Evolutionary conservation across 148 eudicot genomes (phyloP).

Genomic region (Rhododendron molle): DNA sequence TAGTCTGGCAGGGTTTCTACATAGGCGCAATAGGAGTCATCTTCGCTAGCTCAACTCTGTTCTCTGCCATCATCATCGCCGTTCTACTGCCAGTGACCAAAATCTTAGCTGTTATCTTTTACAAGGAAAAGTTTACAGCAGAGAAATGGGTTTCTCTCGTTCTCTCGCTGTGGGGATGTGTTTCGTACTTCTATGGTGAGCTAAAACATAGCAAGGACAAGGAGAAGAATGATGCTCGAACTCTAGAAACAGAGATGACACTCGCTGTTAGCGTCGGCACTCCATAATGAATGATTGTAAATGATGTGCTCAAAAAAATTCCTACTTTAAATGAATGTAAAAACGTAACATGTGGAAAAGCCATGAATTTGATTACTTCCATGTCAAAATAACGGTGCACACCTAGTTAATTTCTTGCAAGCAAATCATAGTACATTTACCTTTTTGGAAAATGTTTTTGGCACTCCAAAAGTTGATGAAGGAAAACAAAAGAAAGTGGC

Average conservation of each 20-base stretch:
- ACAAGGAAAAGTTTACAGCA: conserved; percentile 38
- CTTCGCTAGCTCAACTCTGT: conserved; percentile 38
- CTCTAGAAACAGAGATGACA: background rate
- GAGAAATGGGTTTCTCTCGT: conserved; percentile 45
- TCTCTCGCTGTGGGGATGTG: conserved; percentile 51
- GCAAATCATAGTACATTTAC: background rate
- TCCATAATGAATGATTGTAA: background rate
- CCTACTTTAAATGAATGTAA: background rate
- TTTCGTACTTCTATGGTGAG: conserved; percentile 51
- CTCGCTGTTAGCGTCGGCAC: background rate
- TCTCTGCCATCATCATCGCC: conserved; percentile 42
- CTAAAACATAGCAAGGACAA: background rate
- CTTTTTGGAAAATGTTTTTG: too few relatives aligned
- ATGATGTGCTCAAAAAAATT: background rate
- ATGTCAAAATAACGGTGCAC: background rate
- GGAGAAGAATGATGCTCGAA: background rate
- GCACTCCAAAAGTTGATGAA: too few relatives aligned
- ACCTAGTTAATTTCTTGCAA: background rate
- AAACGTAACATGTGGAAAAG: background rate
- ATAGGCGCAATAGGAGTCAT: conserved; percentile 48
- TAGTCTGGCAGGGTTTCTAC: conserved; percentile 50
- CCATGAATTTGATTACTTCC: background rate
- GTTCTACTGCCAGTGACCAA: conserved; percentile 36
- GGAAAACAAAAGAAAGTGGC: too few relatives aligned
- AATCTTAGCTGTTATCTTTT: conserved; percentile 35